Evolutionary conservation across 257 asterid species (phyloP), one percentile per base, ranked within the genome.

Genomic region (Anisodus acutangulus): DNA sequence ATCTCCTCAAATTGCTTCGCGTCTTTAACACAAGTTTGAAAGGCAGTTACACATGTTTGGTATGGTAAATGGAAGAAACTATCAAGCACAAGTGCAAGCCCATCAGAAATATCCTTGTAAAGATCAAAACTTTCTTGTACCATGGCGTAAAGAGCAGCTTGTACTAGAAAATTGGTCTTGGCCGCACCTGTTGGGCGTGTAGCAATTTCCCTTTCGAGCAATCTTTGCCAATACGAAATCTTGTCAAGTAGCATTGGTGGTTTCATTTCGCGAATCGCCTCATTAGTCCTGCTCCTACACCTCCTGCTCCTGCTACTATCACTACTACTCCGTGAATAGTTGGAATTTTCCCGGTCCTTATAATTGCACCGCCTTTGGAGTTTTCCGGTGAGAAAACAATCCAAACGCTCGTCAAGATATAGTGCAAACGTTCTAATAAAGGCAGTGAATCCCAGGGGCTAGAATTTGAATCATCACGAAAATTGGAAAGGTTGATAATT

Each of bases 381-480:
- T 85, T 95, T 93, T 64, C 98, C 97, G 0, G 94, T 94, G 2
- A 94, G 90, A 49, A 92, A 95, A 86, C 96, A 95, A 76, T 95
- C 98, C 15, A 95, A 80, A 11, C 98, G 93, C 87, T 93, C 97
- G 41, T 95, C 98, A 6, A 95, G 92, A 72, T 92, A 95, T 7
- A 95, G 94, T 11, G 97, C 95, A 39, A 95, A 91, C 0, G 94
- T 95, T n/a, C 98, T 89, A 15, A 95, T 91, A n/a, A 93, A 95
- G 8, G 98, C 90, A 1, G 97, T 92, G 89, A 89, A 87, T 95
- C 95, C 98, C 97, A 95, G 0, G 98, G 98, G 66, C 94, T 92
- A 0, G 97, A 92, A 71, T 91, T 92, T 0, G 98, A 92, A 69
- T 93, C 97, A 37, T 95, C 98, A 0, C 97, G 92, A 15, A 95